Base-by-base conservation (phyloP, 1,139 yeast genomes). In the Arxiozyma slooffiae region DNA sequence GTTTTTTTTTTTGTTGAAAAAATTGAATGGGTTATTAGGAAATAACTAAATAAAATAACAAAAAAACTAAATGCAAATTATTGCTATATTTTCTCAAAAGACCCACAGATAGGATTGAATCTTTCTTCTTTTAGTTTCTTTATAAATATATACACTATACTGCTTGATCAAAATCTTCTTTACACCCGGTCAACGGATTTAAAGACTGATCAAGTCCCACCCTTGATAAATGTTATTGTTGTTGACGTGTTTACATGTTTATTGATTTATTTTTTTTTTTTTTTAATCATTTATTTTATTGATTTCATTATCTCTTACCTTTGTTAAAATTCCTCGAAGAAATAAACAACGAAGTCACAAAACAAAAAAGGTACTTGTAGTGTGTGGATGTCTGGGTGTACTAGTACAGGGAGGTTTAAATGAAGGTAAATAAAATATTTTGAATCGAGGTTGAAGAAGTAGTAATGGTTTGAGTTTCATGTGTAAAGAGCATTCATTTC, bases 401-500 rank as follows among this genome's bases (percentile, higher is more conserved):
- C 2, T 14, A 6, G 14, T 16, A 30, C 3, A 30, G n/a, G 36
- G 36, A 30, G n/a, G n/a, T 30, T 14, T 30, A 6, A 26, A 26
- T 26, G 34, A 26, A 6, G 11, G 7, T 30, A 4, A 7, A 23
- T 23, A 23, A 6, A 6, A 23, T 23, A 14, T 4, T 30, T 11
- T 30, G 36, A n/a, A 6, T 14, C n/a, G 11, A 30, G 36, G n/a
- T 14, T 11, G 4, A 7, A 8, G 6, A 30, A 6, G 6, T 4
- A 2, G 2, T 11, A 30, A 30, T 4, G n/a, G n/a, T 3, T 9
- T 14, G n/a, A 6, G 14, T 4, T n/a, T 30, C 7, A 30, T 30
- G n/a, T 20, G 24, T 46, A 53, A 14, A 24, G 9, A 7, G 53
- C 59, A 42, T 67, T 67, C 68, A 68, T 67, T 53, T 68, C 71